A percentile compares a stretch with the other conserved stretches of the same genome.
Conservation (phyloP, 371 early-diverging fungal species). For the Haplosporangium sp. region DNA sequence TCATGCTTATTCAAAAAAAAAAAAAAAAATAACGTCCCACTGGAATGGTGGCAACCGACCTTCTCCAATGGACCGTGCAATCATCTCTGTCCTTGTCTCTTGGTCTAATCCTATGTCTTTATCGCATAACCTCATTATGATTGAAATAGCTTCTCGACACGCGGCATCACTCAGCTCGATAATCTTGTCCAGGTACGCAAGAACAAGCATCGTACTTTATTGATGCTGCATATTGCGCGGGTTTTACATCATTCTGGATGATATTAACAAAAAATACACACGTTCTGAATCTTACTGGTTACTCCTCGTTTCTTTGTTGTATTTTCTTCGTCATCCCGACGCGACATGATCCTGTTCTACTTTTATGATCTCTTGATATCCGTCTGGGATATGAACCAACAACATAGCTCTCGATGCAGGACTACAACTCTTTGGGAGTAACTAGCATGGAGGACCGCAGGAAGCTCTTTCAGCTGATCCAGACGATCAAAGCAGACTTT, state of each 20-base stretch:
- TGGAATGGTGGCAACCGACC: too few species aligned
- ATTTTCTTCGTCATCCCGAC: background rate
- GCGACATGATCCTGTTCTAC: background rate
- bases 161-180: constrained; percentile 72
- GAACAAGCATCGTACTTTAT: too few species aligned
- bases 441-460: constrained; percentile 82
- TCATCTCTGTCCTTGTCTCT: background rate
- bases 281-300: too few species aligned
- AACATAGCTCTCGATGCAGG: constrained; percentile 80
- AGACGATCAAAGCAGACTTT: constrained; percentile 54
- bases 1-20: too few species aligned
- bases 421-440: constrained; percentile 84
- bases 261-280: too few species aligned
- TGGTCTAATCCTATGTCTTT: too few species aligned
- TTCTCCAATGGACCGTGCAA: background rate
- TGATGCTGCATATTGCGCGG: too few species aligned
- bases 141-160: constrained; percentile 61
- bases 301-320: too few species aligned
- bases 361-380: background rate
- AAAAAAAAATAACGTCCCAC: too few species aligned
- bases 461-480: constrained; percentile 80
- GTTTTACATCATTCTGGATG: too few species aligned
- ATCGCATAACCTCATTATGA: background rate
- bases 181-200: constrained; percentile 63
- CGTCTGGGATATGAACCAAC: background rate